A percentile compares a stretch with the other conserved stretches of the same genome.
Evolutionary conservation across 176 grass and related monocot genomes (phyloP).

Genomic region (Urochloa ruziziensis): DNA sequence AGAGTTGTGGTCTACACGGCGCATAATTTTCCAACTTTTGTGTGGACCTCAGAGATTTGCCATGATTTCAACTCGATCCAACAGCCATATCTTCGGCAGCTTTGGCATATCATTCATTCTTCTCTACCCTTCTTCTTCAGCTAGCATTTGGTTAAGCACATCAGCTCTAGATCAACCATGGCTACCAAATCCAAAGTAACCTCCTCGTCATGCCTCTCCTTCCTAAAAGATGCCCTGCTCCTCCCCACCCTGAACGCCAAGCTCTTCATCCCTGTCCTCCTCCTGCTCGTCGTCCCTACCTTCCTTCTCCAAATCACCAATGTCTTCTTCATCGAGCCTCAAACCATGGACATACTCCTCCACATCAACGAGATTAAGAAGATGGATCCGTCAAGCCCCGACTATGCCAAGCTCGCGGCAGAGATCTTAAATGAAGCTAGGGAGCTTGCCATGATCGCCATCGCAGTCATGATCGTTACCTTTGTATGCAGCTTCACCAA

Average conservation of each 20-base stretch:
- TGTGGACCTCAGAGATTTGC: not conserved
- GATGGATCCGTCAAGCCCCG: slow-evolving; percentile 12
- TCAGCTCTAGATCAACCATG: slow-evolving; percentile 14
- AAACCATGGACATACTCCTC: not conserved
- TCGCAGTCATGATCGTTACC: not conserved
- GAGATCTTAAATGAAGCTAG: not conserved
- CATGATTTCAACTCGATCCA: no score
- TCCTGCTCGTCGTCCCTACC: not conserved
- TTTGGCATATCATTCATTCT: not conserved
- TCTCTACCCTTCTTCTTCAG: not conserved
- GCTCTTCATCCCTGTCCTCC: slow-evolving; percentile 24
- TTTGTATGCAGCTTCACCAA: not conserved
- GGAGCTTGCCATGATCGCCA: not conserved
- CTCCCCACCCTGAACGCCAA: slow-evolving; percentile 4
- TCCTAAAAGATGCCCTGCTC: slow-evolving; percentile 28
- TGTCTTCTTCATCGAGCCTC: not conserved
- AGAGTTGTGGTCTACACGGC: not conserved
- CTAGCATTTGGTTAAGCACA: not conserved
- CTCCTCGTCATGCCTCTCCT: not conserved
- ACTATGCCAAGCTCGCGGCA: not conserved
- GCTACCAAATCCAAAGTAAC: not conserved
- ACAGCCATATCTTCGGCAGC: not conserved
- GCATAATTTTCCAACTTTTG: not conserved
- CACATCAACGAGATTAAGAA: not conserved
- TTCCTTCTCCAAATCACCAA: not conserved